Conservation (phyloP, 2,329 filamentous ascomycete species). For the Pseudohalonectria lignicola region DNA sequence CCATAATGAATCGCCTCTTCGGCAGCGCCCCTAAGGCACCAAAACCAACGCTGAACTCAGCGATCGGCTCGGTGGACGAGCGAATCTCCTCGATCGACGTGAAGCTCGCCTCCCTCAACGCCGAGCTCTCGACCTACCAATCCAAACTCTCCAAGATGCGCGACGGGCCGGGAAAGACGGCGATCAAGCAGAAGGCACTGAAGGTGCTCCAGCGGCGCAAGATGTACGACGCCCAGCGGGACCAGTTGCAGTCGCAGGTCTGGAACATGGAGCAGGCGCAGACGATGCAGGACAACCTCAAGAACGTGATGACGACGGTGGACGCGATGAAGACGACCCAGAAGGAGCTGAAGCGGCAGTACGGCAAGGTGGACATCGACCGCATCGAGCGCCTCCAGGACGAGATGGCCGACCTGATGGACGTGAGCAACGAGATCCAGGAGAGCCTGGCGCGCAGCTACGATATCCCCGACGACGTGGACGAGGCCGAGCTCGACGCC, state of each 20-base stretch:
- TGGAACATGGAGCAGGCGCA: constrained; percentile 99
- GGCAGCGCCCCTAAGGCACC: constrained; percentile 66
- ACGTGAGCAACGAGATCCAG: constrained; percentile 96
- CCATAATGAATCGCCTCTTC: constrained; percentile 88
- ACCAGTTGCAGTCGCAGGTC: constrained; percentile 85
- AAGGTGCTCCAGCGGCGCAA: constrained; percentile 90
- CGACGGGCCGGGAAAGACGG: constrained; percentile 85
- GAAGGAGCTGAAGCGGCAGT: constrained; percentile 84
- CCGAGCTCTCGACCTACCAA: constrained; percentile 82
- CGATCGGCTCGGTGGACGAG: constrained; percentile 76
- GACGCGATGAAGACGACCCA: constrained; percentile 97
- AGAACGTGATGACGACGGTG: constrained; percentile 97
- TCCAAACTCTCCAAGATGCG: constrained; percentile 83
- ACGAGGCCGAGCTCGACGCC: constrained; percentile 91
- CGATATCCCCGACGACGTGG: constrained; percentile 92
- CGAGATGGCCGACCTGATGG: constrained; percentile 97
- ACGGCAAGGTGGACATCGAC: constrained; percentile 94
- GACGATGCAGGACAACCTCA: constrained; percentile 97
- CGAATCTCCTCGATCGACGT: constrained; percentile 84
- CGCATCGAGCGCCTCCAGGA: constrained; percentile 97
- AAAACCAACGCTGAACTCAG: constrained; percentile 78
- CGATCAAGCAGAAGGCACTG: constrained; percentile 84
- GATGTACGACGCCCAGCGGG: constrained; percentile 86
- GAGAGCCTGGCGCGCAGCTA: constrained; percentile 86
- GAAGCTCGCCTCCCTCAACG: constrained; percentile 85